Evolutionary conservation across 202 grass and related monocot species (phyloP), one percentile per base, ranked within the genome.

Genomic region (Carex sylvatica): DNA sequence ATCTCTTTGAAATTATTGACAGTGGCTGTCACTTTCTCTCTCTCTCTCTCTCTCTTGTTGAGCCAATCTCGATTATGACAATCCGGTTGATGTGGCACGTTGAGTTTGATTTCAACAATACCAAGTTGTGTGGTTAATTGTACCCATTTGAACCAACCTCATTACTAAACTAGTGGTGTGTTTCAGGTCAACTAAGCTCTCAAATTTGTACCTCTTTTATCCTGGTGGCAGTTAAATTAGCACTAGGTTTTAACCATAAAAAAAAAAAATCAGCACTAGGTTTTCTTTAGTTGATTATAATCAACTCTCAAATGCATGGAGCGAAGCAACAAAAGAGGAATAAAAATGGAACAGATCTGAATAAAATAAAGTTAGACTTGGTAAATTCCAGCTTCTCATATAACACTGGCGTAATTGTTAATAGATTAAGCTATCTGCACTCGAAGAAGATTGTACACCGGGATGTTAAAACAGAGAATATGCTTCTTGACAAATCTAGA

Each of bases 381-480:
- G 53, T 77, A 30, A 74, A 77, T 59, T 58, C 8, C 68, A 69
- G 44, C 51, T 70, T 14, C 61, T 80, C 6, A 33, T 69, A 42
- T 18, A 80, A 80, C 15, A 6, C 53, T 77, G 74, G 26, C 1
- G 12, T 30, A 58, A 36, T 81, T 4, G 81, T 76, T n/a, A 58
- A 87, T 84, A 99, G 96, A 80, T 90, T 99, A 76, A 96, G 93
- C 83, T 99, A 96, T 84, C 97, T 99, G 74, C 96, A 99, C 81
- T 99, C 91, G 22, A 84, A 96, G 74, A 99, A 99, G 87, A 99
- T 96, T 66, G 96, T 96, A 73, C 96, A 99, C 81, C 89, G 96
- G 61, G 96, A 99, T 9, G 96, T 99, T 20, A 99, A 99, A 85
- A 96, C 96, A 79, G 96, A 99, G 83, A 99, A 99, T 77, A 96